Evolutionary conservation across 495 filamentous ascomycete species (phyloP).

Genomic region (Aspergillus asperescens): DNA sequence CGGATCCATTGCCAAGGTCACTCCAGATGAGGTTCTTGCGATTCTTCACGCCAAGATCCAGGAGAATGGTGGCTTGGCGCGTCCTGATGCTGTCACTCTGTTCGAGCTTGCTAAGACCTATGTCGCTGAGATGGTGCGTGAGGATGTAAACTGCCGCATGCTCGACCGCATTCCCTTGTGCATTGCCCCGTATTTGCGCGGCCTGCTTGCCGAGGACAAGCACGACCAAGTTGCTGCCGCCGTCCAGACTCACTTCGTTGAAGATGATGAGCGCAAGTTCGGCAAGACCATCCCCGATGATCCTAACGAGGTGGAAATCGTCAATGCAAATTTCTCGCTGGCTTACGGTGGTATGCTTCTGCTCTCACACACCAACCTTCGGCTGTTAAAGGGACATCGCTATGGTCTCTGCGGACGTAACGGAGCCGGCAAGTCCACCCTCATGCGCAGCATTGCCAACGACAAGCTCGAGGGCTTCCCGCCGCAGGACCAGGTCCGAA

Average conservation of each 20-base stretch:
- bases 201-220: conserved; percentile 56
- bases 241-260: conserved; percentile 65
- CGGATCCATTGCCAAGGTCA: conserved; percentile 62
- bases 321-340: conserved; percentile 96
- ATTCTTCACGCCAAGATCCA: conserved; percentile 71
- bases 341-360: conserved; percentile 98
- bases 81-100: conserved; percentile 54
- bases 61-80: conserved; percentile 55
- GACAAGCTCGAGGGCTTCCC: conserved; percentile 98
- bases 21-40: conserved; percentile 67
- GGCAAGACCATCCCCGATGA: conserved; percentile 80
- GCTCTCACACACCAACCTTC: conserved; percentile 91
- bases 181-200: conserved; percentile 68
- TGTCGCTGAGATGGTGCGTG: conserved; percentile 78
- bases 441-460: conserved; percentile 93
- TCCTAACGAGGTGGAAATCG: conserved; percentile 85
- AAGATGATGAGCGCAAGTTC: conserved; percentile 80
- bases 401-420: conserved; percentile 97
- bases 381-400: conserved; percentile 88
- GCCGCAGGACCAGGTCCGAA: conserved; percentile 79
- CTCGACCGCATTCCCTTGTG: conserved; percentile 61
- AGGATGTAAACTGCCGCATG: conserved; percentile 81
- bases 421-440: conserved; percentile 94
- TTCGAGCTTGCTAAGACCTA: conserved; percentile 67
- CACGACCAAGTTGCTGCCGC: conserved; percentile 57